Base-by-base conservation (phyloP, 306 rosid genomes). In the Datisca glomerata region DNA sequence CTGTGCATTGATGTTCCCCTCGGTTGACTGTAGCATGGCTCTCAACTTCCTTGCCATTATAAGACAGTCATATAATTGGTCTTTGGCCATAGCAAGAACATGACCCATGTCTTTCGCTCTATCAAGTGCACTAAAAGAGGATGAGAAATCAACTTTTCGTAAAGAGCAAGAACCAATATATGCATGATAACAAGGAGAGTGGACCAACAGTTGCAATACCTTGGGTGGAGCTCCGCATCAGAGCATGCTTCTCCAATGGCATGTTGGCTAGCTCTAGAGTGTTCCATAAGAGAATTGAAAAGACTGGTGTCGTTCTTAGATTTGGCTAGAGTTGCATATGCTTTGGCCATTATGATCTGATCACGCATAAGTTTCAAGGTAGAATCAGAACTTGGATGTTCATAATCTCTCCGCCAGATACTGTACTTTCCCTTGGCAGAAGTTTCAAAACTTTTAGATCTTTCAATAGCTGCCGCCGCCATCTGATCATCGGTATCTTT, bases 21-120 rank as follows among this genome's bases (percentile, higher is more conserved):
- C 98, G 5, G 91, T 75, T 55, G 91, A 77, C 64, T 89, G 95
- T 68, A 89, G 84, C 86, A 77, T 89, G 28, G 56, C 74, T 68
- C 98, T 80, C 29, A 83, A 72, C 71, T 84, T 89, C 75, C 68
- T 80, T 25, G 68, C 65, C 60, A 89, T 65, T 29, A 69, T 60
- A 48, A 53, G 66, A 58, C 93, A 89, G 45, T 84, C 91, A 65
- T 89, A 80, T 24, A 89, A 65, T 53, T 59, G 82, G 53, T 80
- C 98, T 69, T 89, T 89, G 19, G 98, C 93, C 24, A 56, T 38
- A 20, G 98, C 81, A 39, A 89, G 95, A 61, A 68, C 58, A 28
- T 65, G 98, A 19, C 98, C 98, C 95, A 83, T 89, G 34, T 79
- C 72, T 77, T 80, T 84, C 56, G 98, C 98, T 57, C 41, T 72